Conservation (phyloP, 257 asterid species). For the Gentiana straminea region DNA sequence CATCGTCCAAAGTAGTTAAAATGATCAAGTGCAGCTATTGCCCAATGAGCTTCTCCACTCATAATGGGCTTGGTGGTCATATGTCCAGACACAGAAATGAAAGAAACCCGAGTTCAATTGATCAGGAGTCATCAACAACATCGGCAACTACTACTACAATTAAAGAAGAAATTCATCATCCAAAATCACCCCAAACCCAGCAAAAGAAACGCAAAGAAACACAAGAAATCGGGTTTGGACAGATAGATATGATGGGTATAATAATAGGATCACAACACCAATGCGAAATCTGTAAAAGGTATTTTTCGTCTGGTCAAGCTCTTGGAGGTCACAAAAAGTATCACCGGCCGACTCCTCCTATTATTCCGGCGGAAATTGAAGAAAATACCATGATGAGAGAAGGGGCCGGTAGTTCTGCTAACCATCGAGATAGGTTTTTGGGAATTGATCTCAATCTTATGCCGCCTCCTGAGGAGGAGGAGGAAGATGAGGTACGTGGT, state of each 20-base stretch:
- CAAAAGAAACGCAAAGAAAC: slow-evolving; percentile 9
- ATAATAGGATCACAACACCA: not conserved
- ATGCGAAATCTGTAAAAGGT: slow-evolving; percentile 10
- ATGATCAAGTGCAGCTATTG: slow-evolving; percentile 18
- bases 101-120: slow-evolving; percentile 8
- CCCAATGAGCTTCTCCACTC: slow-evolving; percentile 21
- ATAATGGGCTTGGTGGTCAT: slow-evolving; percentile 43
- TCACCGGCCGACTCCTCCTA: not conserved
- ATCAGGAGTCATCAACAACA: not conserved
- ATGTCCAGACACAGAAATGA: slow-evolving; percentile 33
- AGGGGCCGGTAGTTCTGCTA: slow-evolving; percentile 7
- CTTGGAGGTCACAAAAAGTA: slow-evolving; percentile 18
- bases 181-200: not conserved
- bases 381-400: slow-evolving; percentile 6
- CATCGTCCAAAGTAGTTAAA: too few relatives aligned
- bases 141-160: slow-evolving; percentile 1
- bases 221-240: not conserved
- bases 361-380: slow-evolving; percentile 7
- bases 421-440: slow-evolving; percentile 6
- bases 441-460: slow-evolving; percentile 43
- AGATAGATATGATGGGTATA: too few relatives aligned
- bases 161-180: not conserved
- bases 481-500: not conserved
- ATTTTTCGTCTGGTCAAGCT: slow-evolving; percentile 7
- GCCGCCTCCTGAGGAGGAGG: slow-evolving; percentile 27